Base-by-base conservation (phyloP, 2,329 filamentous ascomycete genomes). In the Colletotrichum musae region DNA sequence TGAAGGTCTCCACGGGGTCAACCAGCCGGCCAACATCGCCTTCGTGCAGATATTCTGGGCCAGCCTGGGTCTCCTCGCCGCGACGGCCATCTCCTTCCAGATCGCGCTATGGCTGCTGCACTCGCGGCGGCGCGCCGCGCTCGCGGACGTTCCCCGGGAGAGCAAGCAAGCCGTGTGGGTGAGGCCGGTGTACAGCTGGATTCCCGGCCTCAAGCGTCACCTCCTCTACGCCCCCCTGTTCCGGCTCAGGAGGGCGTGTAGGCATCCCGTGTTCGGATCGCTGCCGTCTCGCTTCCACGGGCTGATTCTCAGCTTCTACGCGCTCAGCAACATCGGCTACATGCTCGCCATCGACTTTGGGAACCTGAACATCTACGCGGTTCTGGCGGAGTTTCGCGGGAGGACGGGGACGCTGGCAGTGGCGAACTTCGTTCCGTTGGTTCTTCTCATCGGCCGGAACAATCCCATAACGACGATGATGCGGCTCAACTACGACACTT, bases 391-490 rank as follows among this genome's bases (percentile, higher is more conserved):
- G 64, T 18, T 86, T 50, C 79, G 82, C 24, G 83, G 83, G 71
- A 82, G 84, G 13, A 75, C 77, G 18, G 79, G 77, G 18, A 80
- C 78, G 10, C 78, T 84, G 73, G 79, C 82, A 9, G 80, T 81
- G 5, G 77, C 80, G 61, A 84, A 84, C 69, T 64, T 84, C 70
- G 79, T 84, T 61, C 82, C 82, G 2, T 75, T 84, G 21, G 74
- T 83, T 7, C 69, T 84, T 36, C 73, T 83, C 75, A 79, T 80
- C 21, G 80, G 80, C 6, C 76, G 81, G 43, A 83, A 81, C 71
- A 84, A 83, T 65, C 81, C 81, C 12, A 68, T 84, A 52, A 84
- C 83, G 57, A 73, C 73, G 9, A 73, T 82, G 66, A 77, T 83
- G n/a, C 77, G 78, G 59, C 79, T 84, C 32, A 79, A 79, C 12